Evolutionary conservation across 176 grass and related monocot genomes (phyloP), one percentile per base, ranked within the genome.

Genomic region (Melocanna baccifera): DNA sequence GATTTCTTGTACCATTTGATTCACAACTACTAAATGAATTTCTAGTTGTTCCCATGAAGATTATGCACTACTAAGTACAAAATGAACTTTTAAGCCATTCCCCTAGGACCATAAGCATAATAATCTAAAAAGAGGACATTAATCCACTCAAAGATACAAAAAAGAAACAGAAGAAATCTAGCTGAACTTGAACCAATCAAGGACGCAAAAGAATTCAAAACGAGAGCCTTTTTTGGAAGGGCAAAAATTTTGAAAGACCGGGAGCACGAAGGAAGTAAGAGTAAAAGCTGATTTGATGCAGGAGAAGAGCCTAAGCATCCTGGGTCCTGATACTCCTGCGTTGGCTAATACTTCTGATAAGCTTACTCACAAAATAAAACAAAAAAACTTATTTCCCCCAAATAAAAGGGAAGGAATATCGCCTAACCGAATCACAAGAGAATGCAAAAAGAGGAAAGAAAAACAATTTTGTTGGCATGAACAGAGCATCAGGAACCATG

Each of bases 331-430:
- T 72, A 72, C 72, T 73, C 37, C 42, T 42, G 79, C 67, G 67
- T 87, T 90, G 84, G 87, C 73, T 71, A 67, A 37, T 61, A 57
- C 45, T 18, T 4, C 23, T 20, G 75, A 16, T 26, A 55, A 37
- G 12, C 34, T 77, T 9, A 39, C n/a, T 12, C n/a, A 13, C 51
- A 72, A 66, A 40, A 74, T 64, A 75, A 73, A 63, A 42, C n/a
- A 16, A 7, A 65, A 79, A n/a, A 56, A 22, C 7, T 1, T 67
- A 9, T 74, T 73, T 74, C 28, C 26, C 50, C 20, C 6, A 61
- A 46, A 81, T 56, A 15, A 66, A 53, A 55, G 0, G 5, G 25
- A 57, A 66, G 19, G 37, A 81, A 45, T 43, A 76, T 71, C 19
- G 34, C 30, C 26, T 7, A 77, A 66, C n/a, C 9, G 43, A 67